Percentiles rank a stretch among this genome's conserved stretches.
Conservation (phyloP, 768 basidiomycete species). For the Suillus sp. region DNA sequence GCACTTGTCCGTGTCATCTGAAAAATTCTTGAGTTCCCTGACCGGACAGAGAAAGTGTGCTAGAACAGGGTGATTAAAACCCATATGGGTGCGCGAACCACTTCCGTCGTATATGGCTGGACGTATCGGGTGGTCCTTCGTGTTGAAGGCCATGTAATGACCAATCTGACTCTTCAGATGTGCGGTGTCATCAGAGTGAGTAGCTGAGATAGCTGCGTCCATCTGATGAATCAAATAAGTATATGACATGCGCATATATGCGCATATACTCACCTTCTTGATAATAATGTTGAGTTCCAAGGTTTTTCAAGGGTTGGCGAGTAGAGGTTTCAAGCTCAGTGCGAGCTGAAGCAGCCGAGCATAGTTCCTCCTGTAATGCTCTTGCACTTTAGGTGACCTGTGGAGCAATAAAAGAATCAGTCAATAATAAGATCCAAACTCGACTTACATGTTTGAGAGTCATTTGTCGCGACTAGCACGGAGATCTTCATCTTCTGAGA, state of each 20-base stretch:
- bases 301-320: not conserved
- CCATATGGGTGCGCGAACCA: not conserved
- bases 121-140: too few relatives aligned
- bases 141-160: slow-evolving; percentile 2
- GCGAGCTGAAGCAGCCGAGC: not conserved
- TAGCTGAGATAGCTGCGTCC: not conserved
- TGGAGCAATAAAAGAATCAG: not conserved
- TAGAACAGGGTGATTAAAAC: slow-evolving; percentile 8
- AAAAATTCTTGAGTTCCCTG: too few relatives aligned
- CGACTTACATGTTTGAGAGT: slow-evolving; percentile 1
- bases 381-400: not conserved
- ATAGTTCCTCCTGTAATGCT: not conserved
- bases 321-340: not conserved
- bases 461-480: not conserved
- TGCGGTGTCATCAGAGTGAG: not conserved
- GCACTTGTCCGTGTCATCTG: too few relatives aligned
- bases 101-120: not conserved
- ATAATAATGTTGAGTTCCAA: not conserved
- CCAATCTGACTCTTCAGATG: not conserved
- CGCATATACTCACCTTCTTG: not conserved
- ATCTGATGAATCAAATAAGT: slow-evolving; percentile 2
- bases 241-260: slow-evolving; percentile 7
- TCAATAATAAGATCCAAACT: not conserved
- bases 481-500: not conserved
- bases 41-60: not conserved